Percentiles rank a stretch among this genome's conserved stretches.
These are phyloP conservation scores for Coriaria nepalensis DNA, from an alignment of 306 rosid genomes.

Conservation along the genomic window DNA sequence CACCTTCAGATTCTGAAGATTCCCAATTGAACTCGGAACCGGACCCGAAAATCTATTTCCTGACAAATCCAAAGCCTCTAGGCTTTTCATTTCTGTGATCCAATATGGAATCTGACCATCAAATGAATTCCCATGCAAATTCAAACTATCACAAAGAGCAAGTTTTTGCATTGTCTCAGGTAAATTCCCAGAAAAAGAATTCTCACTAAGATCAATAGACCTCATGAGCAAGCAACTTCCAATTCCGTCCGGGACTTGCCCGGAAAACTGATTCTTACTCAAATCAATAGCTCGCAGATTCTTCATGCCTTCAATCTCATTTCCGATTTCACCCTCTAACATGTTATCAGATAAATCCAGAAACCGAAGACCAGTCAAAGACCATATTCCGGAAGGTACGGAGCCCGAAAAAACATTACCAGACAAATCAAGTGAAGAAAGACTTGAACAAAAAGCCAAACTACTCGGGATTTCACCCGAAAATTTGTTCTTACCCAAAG, in stretches of 20 bases:
- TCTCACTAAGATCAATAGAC: constrained; percentile 71
- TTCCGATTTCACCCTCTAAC: constrained; percentile 59
- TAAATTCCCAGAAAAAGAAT: constrained; percentile 47
- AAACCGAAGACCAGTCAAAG: constrained; percentile 65
- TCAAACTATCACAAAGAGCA: constrained; percentile 43
- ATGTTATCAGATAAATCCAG: constrained; percentile 62
- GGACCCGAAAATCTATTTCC: constrained; percentile 55
- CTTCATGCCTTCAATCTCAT: constrained; percentile 39
- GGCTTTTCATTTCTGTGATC: constrained; percentile 69
- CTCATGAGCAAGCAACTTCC: constrained; percentile 85
- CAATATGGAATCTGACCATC: constrained; percentile 65
- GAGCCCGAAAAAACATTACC: constrained; percentile 59
- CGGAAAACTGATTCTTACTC: constrained; percentile 54
- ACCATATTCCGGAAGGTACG: constrained; percentile 61
- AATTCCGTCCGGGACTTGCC: constrained; percentile 57
- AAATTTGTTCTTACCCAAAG: constrained; percentile 55
- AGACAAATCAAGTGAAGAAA: constrained; percentile 52
- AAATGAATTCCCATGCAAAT: constrained; percentile 45
- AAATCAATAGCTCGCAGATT: constrained; percentile 54
- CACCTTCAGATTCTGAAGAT: constrained; percentile 47
- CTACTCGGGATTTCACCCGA: constrained; percentile 57
- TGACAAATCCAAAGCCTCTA: constrained; percentile 67
- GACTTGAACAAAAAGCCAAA: constrained; percentile 54
- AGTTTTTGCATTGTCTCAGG: constrained; percentile 61
- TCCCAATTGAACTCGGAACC: constrained; percentile 53